These are phyloP conservation scores for Sporothrix protearum DNA, from an alignment of 2,329 filamentous ascomycete genomes.

Conservation along the genomic window DNA sequence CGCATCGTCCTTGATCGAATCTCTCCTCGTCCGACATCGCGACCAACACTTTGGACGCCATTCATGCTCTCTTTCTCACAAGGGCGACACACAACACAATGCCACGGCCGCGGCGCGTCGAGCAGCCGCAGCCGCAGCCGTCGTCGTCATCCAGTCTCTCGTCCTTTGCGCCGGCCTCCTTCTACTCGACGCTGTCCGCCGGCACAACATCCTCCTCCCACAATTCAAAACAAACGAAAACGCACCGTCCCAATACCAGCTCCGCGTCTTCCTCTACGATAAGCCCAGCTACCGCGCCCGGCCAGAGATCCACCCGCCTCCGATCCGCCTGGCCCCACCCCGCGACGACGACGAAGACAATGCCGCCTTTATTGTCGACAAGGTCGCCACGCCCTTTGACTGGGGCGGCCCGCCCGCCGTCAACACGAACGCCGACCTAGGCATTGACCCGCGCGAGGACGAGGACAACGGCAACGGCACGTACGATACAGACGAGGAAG, in stretches of 20 bases:
- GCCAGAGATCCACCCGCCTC: slow-evolving; percentile 45
- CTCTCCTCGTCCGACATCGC: background rate
- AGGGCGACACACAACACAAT: background rate
- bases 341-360: slow-evolving; percentile 50
- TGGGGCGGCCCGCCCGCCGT: background rate
- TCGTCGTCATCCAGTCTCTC: too few relatives aligned
- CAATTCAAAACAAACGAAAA: background rate
- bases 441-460: background rate
- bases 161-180: background rate
- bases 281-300: slow-evolving; percentile 45
- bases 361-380: slow-evolving; percentile 53
- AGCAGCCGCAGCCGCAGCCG: background rate
- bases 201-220: background rate
- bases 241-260: background rate
- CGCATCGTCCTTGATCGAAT: background rate
- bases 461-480: too few relatives aligned
- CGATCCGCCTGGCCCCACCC: slow-evolving; percentile 46
- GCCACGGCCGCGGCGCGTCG: slow-evolving; percentile 17
- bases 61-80: background rate
- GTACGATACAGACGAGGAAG: slow-evolving; percentile 20
- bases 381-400: slow-evolving; percentile 45
- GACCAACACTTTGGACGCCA: background rate
- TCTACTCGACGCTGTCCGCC: background rate
- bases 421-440: background rate
- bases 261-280: slow-evolving; percentile 37